A percentile compares a stretch with the other conserved stretches of the same genome.
These are phyloP conservation scores for Arctostaphylos glauca DNA, from an alignment of 148 eudicot genomes.

Conservation along the genomic window DNA sequence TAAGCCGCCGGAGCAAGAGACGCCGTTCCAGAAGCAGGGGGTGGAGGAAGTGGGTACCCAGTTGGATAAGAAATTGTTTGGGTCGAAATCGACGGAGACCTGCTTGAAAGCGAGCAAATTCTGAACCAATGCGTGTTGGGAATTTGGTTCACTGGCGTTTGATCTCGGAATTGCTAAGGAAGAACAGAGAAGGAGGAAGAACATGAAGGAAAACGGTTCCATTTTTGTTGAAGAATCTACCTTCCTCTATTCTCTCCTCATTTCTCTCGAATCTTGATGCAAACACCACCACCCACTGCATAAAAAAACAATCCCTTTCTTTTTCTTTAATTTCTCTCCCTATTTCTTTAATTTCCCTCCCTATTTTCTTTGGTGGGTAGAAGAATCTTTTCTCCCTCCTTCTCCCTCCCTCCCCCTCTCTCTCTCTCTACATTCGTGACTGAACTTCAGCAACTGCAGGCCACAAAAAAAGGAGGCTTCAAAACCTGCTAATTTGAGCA, in stretches of 20 bases:
- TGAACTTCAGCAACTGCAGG: not conserved
- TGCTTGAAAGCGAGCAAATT: constrained; percentile 38
- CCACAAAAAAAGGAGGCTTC: not conserved
- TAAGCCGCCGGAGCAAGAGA: constrained; percentile 29
- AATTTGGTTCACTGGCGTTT: constrained; percentile 15
- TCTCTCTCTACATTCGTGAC: constrained; percentile 9
- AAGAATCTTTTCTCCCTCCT: constrained; percentile 3
- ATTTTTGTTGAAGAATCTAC: not conserved
- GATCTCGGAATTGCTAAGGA: constrained; percentile 11
- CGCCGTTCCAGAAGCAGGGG: constrained; percentile 45
- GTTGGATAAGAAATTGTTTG: constrained; percentile 25
- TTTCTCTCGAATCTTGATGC: not conserved
- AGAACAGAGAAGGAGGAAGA: constrained; percentile 13
- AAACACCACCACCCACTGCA: constrained; percentile 1
- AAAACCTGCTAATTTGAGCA: constrained; percentile 1
- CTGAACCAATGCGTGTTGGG: constrained; percentile 19
- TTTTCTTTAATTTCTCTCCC: not conserved
- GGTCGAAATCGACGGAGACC: constrained; percentile 35
- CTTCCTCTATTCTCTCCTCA: constrained; percentile 2
- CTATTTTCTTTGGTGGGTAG: constrained; percentile 9
- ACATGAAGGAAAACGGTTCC: not conserved
- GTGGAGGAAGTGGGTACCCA: constrained; percentile 31
- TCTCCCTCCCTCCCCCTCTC: not conserved
- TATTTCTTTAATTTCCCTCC: not conserved
- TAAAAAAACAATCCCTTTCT: not conserved